Evolutionary conservation across 2,329 filamentous ascomycete species (phyloP).

Genomic region (Fusarium sororula): DNA sequence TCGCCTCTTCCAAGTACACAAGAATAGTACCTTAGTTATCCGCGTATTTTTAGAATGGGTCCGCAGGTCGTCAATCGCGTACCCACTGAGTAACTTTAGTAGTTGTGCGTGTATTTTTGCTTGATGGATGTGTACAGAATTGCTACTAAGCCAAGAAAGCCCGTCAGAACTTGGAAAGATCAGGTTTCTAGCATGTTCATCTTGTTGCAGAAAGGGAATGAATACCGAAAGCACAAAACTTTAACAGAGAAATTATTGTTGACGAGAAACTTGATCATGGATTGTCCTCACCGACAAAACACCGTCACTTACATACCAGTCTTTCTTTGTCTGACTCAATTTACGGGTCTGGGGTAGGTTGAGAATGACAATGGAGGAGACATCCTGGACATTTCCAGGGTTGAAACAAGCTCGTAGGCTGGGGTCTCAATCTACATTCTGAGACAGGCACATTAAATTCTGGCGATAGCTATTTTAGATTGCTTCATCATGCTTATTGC

Average conservation of each 20-base stretch:
- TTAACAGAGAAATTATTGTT: neutral
- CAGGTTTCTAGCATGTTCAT: conserved; percentile 11
- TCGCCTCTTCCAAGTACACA: conserved; percentile 18
- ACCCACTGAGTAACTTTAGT: conserved; percentile 21
- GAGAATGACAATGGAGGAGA: conserved; percentile 23
- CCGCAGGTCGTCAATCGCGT: conserved; percentile 29
- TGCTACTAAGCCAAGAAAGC: neutral
- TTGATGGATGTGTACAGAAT: conserved; percentile 27
- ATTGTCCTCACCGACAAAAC: conserved; percentile 29
- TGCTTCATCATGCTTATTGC: conserved; percentile 13
- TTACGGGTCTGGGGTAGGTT: conserved; percentile 37
- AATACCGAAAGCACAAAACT: neutral
- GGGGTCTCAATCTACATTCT: conserved; percentile 20
- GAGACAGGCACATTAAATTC: neutral
- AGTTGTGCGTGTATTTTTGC: conserved; percentile 9
- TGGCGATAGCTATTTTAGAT: conserved; percentile 2
- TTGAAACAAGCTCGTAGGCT: conserved; percentile 36
- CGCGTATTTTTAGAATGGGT: conserved; percentile 42
- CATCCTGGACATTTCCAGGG: conserved; percentile 11
- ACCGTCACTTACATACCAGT: conserved; percentile 30
- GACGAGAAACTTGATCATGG: neutral
- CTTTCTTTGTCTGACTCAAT: conserved; percentile 33
- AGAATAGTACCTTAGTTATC: conserved; percentile 9
- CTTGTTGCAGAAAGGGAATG: neutral
- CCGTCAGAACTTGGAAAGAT: conserved; percentile 17